A percentile compares a stretch with the other conserved stretches of the same genome.
Conservation (phyloP, 2,329 filamentous ascomycete species). For the Periconia digitata region DNA sequence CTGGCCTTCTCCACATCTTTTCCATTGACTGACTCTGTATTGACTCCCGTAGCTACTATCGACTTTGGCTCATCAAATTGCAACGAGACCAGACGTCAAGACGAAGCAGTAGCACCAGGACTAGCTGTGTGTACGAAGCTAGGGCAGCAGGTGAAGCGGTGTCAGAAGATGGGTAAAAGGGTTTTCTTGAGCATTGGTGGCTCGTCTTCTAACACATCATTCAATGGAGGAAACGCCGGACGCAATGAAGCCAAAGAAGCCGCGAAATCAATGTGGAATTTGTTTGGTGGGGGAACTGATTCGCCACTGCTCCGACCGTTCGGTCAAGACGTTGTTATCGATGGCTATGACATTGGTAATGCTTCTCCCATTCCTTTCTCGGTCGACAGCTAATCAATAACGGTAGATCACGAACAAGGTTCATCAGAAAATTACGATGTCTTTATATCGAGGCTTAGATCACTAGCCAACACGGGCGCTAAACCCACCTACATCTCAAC, state of each 20-base stretch:
- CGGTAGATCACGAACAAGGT: slow-evolving; percentile 1
- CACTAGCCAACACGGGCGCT: background rate
- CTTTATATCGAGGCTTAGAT: background rate
- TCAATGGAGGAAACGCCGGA: background rate
- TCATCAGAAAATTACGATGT: background rate
- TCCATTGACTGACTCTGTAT: too few species aligned
- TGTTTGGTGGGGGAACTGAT: slow-evolving; percentile 1
- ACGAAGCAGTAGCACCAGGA: background rate
- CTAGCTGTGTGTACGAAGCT: slow-evolving; percentile 1
- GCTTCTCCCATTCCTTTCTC: background rate
- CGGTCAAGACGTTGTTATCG: slow-evolving; percentile 1
- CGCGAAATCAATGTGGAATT: slow-evolving; percentile 1
- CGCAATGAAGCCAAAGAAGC: background rate
- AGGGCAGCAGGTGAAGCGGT: background rate
- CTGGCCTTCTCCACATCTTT: too few species aligned
- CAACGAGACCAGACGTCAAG: background rate
- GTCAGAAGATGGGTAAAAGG: slow-evolving; percentile 3
- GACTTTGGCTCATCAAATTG: slow-evolving; percentile 2
- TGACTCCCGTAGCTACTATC: too few species aligned
- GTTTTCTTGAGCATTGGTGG: slow-evolving; percentile 4
- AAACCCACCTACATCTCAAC: slow-evolving; percentile 4
- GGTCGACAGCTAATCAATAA: background rate
- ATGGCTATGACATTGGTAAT: slow-evolving; percentile 4
- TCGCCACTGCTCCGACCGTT: background rate
- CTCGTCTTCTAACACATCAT: slow-evolving; percentile 1